Conservation (phyloP, 768 basidiomycete genomes). For the Tricholoma matsutake region DNA sequence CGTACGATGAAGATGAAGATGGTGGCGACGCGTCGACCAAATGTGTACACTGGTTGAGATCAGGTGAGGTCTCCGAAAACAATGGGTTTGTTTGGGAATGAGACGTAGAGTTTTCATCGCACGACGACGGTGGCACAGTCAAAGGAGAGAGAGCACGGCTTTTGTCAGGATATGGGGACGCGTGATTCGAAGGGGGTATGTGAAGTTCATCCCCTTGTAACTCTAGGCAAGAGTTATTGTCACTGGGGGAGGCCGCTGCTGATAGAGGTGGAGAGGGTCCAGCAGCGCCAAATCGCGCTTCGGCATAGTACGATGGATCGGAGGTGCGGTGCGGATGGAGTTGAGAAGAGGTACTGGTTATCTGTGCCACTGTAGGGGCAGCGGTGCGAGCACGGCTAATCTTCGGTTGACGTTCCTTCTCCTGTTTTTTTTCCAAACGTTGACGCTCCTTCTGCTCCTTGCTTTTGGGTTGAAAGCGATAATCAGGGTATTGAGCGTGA, state of each 20-base stretch:
- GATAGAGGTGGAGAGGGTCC: conserved; percentile 56
- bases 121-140: background rate
- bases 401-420: conserved; percentile 31
- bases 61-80: background rate
- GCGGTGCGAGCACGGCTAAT: conserved; percentile 13
- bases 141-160: background rate
- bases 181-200: background rate
- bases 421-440: conserved; percentile 37
- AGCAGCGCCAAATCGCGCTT: conserved; percentile 31
- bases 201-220: background rate
- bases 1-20: background rate
- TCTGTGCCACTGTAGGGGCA: conserved; percentile 6
- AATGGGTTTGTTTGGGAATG: background rate
- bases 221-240: conserved; percentile 16
- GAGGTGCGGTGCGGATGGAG: conserved; percentile 16
- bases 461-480: conserved; percentile 55
- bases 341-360: conserved; percentile 11
- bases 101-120: background rate
- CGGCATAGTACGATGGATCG: conserved; percentile 14
- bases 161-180: background rate
- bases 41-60: background rate
- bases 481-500: conserved; percentile 47
- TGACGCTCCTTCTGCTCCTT: conserved; percentile 46
- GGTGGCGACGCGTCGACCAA: background rate
- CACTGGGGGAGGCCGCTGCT: conserved; percentile 44